Evolutionary conservation across 2,329 filamentous ascomycete species (phyloP), one percentile per base, ranked within the genome.

Genomic region (Phaeosphaeriaceae sp.): DNA sequence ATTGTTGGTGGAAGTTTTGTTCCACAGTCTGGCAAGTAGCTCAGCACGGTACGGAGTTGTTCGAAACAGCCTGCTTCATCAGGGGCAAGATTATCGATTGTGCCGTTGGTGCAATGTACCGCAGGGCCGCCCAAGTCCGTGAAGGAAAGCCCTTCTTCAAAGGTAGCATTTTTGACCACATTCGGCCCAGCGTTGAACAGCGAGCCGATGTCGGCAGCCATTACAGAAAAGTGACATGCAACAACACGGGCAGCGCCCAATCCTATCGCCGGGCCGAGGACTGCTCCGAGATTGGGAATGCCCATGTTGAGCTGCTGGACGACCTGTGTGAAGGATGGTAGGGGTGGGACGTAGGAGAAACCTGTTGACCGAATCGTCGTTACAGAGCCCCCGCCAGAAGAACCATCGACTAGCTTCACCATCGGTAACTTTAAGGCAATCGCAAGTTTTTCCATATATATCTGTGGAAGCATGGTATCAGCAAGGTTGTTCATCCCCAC

Each of bases 91-190:
- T 87, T 87, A 52, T 87, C 85, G 40, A 87, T 86, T 0, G 84
- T 87, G 0, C 85, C 85, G 50, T 87, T 87, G 1, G 81, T 82
- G 58, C 83, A 86, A 61, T 87, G 84, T 67, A 87, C 80, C 16
- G 71, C 72, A 0, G 84, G 83, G 0, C 85, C 85, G 3, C 85
- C 84, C 0, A 87, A 74, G 54, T 86, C 83, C 11, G 77, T 78
- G 39, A 85, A 81, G 3, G 75, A 79, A 2, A 87, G 67, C 0
- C 79, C 84, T 71, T 87, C 85, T 63, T 87, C 84, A 55, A 86
- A 87, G 0, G 84, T 87, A 1, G 85, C 85, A 6, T 79, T 73
- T 40, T 82, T 81, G 15, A 87, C 85, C 0, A 87, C 83, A 51
- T 82, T 81, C 0, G 84, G 84, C 0, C 85, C 85, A 6, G 85